Percentiles rank a stretch among this genome's conserved stretches.
These are phyloP conservation scores for Austroboletus olivaceoglutinosus DNA, from an alignment of 1,284 basidiomycete genomes.

Conservation along the genomic window DNA sequence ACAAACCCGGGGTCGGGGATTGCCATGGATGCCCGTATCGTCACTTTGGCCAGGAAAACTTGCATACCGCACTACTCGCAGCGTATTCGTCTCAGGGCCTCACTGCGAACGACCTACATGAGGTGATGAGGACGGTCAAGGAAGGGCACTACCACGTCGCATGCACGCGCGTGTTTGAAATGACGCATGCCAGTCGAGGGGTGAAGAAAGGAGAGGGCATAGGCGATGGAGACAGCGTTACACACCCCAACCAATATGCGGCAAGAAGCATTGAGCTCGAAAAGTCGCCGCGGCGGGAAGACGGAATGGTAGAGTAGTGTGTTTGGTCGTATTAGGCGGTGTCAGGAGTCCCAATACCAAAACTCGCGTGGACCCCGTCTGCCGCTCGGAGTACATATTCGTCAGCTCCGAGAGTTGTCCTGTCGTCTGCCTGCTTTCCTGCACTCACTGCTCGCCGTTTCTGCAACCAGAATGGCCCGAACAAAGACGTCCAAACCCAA, in stretches of 20 bases:
- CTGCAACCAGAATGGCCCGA: slow-evolving; percentile 21
- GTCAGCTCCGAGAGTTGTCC: slow-evolving; percentile 13
- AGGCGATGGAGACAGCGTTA: slow-evolving; percentile 85
- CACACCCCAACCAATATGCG: slow-evolving; percentile 91
- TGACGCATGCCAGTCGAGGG: slow-evolving; percentile 75
- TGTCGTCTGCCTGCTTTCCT: slow-evolving; percentile 31
- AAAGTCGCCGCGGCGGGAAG: slow-evolving; percentile 37
- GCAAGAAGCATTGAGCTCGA: slow-evolving; percentile 66
- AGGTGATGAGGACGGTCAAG: slow-evolving; percentile 84
- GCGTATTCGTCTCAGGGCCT: slow-evolving; percentile 71
- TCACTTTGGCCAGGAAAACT: slow-evolving; percentile 84
- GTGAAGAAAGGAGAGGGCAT: slow-evolving; percentile 90
- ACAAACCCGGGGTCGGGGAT: slow-evolving; percentile 73
- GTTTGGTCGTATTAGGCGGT: slow-evolving; percentile 9
- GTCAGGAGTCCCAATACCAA: slow-evolving; percentile 13
- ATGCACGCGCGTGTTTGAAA: slow-evolving; percentile 95
- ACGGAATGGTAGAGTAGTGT: slow-evolving; percentile 29
- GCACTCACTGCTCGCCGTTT: slow-evolving; percentile 1
- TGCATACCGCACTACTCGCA: slow-evolving; percentile 75
- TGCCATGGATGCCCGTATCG: slow-evolving; percentile 95
- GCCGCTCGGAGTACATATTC: slow-evolving; percentile 8
- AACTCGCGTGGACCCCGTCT: slow-evolving; percentile 19
- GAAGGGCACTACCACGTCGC: slow-evolving; percentile 90
- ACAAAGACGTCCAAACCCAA: slow-evolving; percentile 33
- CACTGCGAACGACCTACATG: slow-evolving; percentile 70